Conservation (phyloP, 1,284 basidiomycete species). For the Coniophora puteana region DNA sequence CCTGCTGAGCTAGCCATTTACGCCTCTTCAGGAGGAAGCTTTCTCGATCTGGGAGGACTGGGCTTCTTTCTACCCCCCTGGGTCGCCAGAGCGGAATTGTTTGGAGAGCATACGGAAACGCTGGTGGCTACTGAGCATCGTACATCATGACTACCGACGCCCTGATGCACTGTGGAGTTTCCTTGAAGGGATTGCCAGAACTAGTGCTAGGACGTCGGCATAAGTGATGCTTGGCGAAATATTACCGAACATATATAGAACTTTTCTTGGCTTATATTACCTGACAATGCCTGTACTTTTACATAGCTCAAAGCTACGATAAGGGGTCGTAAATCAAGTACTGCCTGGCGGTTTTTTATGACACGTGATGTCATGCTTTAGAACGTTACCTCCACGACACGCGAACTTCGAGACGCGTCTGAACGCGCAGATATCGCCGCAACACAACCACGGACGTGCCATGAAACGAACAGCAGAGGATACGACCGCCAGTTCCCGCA, state of each 20-base stretch:
- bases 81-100: slow-evolving; percentile 68
- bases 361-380: no score
- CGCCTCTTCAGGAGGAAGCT: slow-evolving; percentile 76
- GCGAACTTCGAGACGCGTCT: no score
- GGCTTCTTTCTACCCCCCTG: slow-evolving; percentile 83
- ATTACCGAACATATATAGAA: no score
- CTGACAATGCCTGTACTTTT: no score
- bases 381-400: no score
- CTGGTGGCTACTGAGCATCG: slow-evolving; percentile 90
- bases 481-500: background rate
- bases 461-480: background rate
- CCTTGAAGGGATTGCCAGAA: no score
- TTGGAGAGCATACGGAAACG: slow-evolving; percentile 71
- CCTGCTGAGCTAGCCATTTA: background rate
- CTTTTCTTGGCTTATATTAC: no score
- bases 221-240: no score
- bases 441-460: background rate
- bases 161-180: slow-evolving; percentile 84
- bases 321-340: no score
- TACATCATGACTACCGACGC: slow-evolving; percentile 93
- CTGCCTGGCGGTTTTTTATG: background rate
- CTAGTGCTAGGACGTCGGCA: no score
- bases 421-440: background rate
- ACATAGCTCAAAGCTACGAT: no score
- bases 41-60: slow-evolving; percentile 97